phyloP scores from a whole-genome alignment of 2,329 filamentous ascomycete genomes.

The Colletotrichum ledebouriae region DNA sequence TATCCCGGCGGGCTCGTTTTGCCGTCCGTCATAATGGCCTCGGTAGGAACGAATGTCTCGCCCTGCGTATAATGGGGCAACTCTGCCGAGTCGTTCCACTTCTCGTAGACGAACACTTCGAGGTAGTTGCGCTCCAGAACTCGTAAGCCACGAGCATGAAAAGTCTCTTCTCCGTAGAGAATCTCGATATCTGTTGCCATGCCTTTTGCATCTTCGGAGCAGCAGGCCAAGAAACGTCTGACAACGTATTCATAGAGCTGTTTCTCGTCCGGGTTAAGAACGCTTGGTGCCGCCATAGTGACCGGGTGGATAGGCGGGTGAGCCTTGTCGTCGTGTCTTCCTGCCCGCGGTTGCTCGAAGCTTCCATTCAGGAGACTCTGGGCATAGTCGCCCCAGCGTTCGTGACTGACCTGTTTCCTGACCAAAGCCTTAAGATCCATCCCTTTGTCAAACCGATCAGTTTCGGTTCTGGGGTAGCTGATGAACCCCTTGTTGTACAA shows the following conservation, averaged over 20 bases:
- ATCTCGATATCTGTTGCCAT: slow-evolving; percentile 88
- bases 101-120: slow-evolving; percentile 96
- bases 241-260: slow-evolving; percentile 93
- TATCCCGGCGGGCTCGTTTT: slow-evolving; percentile 88
- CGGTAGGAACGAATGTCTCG: slow-evolving; percentile 87
- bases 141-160: slow-evolving; percentile 84
- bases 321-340: slow-evolving; percentile 93
- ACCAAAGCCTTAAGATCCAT: slow-evolving; percentile 87
- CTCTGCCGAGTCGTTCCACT: slow-evolving; percentile 89
- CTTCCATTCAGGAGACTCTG: slow-evolving; percentile 79
- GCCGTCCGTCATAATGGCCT: slow-evolving; percentile 91
- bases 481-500: slow-evolving; percentile 97
- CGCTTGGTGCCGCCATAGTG: slow-evolving; percentile 78
- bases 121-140: slow-evolving; percentile 93
- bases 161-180: slow-evolving; percentile 84
- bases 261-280: slow-evolving; percentile 76
- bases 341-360: slow-evolving; percentile 85
- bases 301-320: slow-evolving; percentile 98
- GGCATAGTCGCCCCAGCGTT: slow-evolving; percentile 84
- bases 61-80: slow-evolving; percentile 84
- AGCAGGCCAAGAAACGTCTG: slow-evolving; percentile 93
- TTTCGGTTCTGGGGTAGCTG: slow-evolving; percentile 97
- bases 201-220: slow-evolving; percentile 92
- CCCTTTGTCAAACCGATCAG: slow-evolving; percentile 91
- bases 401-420: slow-evolving; percentile 84